Base-by-base conservation (phyloP, 2,329 filamentous ascomycete species). In the Colletotrichum acutatum region DNA sequence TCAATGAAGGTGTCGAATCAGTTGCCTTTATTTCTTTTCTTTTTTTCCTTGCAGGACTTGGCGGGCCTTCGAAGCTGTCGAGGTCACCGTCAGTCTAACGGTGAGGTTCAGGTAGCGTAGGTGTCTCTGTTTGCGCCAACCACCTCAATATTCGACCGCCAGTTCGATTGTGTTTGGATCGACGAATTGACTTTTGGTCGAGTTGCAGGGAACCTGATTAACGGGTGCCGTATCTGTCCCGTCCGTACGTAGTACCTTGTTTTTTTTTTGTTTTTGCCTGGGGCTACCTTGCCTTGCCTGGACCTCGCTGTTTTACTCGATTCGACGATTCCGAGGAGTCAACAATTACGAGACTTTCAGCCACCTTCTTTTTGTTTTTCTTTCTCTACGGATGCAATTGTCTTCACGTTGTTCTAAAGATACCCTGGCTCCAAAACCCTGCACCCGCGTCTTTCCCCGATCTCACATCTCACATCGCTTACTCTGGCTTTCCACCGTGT, bases 111-210 rank as follows among this genome's bases (percentile, higher is more conserved):
- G 37, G 37, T 19, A 42, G 32, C 32, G 4, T 12, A 34, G 32
- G 32, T 34, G 30, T 60, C 28, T n/a, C 7, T 34, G 28, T 64
- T 54, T 64, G 49, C 46, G 24, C 70, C 71, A 73, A 56, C 67
- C 71, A 73, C 71, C 71, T 37, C 28, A 57, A 61, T 73, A 73
- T 70, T 72, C 54, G 54, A 49, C 42, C 8, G 66, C 63, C 66
- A 42, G 68, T 65, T 26, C 3, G 28, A 12, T 19, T 53, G 24
- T 56, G 54, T 34, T 72, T 12, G 42, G 54, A 56, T 32, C 66
- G 32, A 26, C 66, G 32, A 26, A 53, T 69, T 66, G 42, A 54
- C 61, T 64, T 63, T 63, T 34, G 19, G 32, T 30, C 22, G n/a
- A 19, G 5, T 22, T 34, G 3, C 42, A 49, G 42, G 42, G 42